Percentiles rank a stretch among this genome's conserved stretches.
These are phyloP conservation scores for Strigomonas oncopelti DNA, from an alignment of 208 protist genomes.

Conservation along the genomic window DNA sequence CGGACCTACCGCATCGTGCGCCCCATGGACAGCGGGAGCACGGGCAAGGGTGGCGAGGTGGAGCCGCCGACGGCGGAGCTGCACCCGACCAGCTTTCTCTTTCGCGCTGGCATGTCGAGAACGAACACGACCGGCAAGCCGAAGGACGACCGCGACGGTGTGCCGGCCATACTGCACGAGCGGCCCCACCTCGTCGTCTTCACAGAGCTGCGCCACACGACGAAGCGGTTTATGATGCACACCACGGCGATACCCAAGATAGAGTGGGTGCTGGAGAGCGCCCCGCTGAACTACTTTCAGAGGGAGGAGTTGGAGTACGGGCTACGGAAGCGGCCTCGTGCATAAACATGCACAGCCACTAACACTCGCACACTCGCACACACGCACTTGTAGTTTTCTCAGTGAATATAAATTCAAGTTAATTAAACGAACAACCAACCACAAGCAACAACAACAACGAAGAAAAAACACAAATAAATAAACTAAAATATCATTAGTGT, in stretches of 20 bases:
- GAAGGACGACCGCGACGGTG: not conserved
- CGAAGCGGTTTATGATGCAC: constrained; percentile 86
- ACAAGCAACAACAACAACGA: constrained; percentile 2
- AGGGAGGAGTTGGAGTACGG: constrained; percentile 69
- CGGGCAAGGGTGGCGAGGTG: constrained; percentile 13
- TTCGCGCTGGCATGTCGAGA: constrained; percentile 34
- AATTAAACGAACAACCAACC: no score
- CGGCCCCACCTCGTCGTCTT: constrained; percentile 77
- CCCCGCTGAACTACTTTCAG: constrained; percentile 83
- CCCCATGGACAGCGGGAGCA: constrained; percentile 54
- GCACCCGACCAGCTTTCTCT: constrained; percentile 79
- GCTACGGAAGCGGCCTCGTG: constrained; percentile 57
- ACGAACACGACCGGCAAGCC: not conserved
- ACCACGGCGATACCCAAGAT: constrained; percentile 64
- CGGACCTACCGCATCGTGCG: constrained; percentile 71
- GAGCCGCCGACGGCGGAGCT: constrained; percentile 54
- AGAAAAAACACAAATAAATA: constrained; percentile 1
- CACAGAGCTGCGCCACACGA: constrained; percentile 78
- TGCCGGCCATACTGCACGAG: constrained; percentile 22
- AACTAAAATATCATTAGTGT: constrained; percentile 8
- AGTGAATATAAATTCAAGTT: no score
- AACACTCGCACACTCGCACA: no score
- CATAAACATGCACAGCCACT: no score
- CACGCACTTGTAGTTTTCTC: no score
- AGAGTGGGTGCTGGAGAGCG: constrained; percentile 60